These are phyloP conservation scores for Yamadazyma buinensis DNA, from an alignment of 1,139 yeast species.

Conservation along the genomic window DNA sequence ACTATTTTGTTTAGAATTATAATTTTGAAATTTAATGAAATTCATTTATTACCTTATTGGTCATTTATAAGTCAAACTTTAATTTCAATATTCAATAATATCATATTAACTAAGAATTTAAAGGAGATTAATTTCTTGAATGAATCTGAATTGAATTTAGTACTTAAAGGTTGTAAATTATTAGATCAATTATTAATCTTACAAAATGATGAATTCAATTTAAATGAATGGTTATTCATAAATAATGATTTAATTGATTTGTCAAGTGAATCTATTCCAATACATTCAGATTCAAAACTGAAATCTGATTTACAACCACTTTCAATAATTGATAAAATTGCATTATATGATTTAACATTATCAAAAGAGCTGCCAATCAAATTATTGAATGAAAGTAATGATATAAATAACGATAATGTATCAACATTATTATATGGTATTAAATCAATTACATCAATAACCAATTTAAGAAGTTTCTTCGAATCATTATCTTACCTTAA, in stretches of 20 bases:
- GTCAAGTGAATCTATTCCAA: background rate
- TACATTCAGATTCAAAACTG: conserved; percentile 36
- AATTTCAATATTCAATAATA: conserved; percentile 46
- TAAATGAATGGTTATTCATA: conserved; percentile 83
- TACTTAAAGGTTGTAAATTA: conserved; percentile 67
- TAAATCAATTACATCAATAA: conserved; percentile 38
- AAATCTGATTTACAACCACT: conserved; percentile 38
- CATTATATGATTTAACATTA: conserved; percentile 37
- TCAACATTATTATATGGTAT: conserved; percentile 50
- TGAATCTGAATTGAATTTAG: conserved; percentile 37
- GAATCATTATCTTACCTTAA: conserved; percentile 66
- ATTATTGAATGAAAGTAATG: conserved; percentile 14
- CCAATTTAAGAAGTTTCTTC: conserved; percentile 62
- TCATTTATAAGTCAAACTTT: conserved; percentile 61
- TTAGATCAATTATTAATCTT: conserved; percentile 69
- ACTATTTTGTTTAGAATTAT: conserved; percentile 61
- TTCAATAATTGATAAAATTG: conserved; percentile 48
- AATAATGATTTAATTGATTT: conserved; percentile 49
- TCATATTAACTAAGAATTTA: conserved; percentile 25
- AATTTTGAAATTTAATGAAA: conserved; percentile 55
- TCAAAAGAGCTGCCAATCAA: conserved; percentile 31
- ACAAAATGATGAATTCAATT: conserved; percentile 73
- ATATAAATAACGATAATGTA: conserved; percentile 13
- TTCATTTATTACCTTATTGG: conserved; percentile 71
- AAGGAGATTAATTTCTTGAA: conserved; percentile 31